Evolutionary conservation across 371 early-diverging fungal species (phyloP).

Genomic region (Sporodiniella umbellata): DNA sequence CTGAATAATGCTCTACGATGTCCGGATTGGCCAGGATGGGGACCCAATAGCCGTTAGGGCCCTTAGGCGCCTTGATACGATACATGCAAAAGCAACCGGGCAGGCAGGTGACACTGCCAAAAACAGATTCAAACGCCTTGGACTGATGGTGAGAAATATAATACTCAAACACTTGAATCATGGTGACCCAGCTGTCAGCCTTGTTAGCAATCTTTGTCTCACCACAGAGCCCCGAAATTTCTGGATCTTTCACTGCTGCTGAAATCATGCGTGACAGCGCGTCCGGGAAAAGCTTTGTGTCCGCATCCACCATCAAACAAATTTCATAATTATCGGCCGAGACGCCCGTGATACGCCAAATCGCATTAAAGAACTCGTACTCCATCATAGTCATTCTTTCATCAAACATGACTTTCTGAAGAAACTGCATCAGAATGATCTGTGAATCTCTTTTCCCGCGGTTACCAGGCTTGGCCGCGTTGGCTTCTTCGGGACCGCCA

Average conservation of each 20-base stretch:
- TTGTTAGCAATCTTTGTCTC: conserved; percentile 88
- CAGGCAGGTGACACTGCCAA: conserved; percentile 96
- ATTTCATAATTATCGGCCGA: conserved; percentile 84
- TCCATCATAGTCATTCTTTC: conserved; percentile 96
- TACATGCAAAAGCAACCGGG: conserved; percentile 97
- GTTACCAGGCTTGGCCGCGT: conserved; percentile 78
- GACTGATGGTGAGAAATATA: conserved; percentile 87
- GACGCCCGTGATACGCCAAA: conserved; percentile 78
- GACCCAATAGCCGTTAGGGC: conserved; percentile 59
- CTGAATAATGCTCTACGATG: conserved; percentile 87
- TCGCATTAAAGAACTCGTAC: conserved; percentile 88
- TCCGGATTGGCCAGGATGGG: conserved; percentile 85
- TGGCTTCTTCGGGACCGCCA: conserved; percentile 7
- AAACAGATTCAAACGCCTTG: conserved; percentile 93
- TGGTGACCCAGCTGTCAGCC: conserved; percentile 80
- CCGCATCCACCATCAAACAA: conserved; percentile 96
- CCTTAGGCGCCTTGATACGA: conserved; percentile 82
- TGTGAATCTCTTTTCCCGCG: conserved; percentile 99
- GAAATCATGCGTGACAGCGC: conserved; percentile 74
- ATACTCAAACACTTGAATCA: conserved; percentile 69
- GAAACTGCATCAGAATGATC: conserved; percentile 95
- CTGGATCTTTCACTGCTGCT: conserved; percentile 71
- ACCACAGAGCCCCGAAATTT: conserved; percentile 80
- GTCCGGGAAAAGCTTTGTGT: conserved; percentile 83
- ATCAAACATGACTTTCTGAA: conserved; percentile 91